phyloP scores from a whole-genome alignment of 768 basidiomycete genomes.

The Phylloporus sp. region DNA sequence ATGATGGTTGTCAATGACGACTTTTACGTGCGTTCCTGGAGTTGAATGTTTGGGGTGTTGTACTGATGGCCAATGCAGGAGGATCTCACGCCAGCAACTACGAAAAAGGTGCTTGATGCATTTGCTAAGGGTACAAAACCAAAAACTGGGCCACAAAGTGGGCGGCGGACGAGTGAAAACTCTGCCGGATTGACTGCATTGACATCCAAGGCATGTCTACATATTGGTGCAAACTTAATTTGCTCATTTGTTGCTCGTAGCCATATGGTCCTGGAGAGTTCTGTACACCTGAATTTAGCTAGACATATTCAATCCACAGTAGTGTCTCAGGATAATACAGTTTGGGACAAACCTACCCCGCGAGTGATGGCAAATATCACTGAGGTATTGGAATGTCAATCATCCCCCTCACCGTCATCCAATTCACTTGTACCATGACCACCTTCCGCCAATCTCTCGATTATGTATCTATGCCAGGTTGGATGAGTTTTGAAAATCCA shows the following conservation, averaged over 20 bases:
- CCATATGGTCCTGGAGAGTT: constrained; percentile 93
- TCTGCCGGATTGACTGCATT: constrained; percentile 85
- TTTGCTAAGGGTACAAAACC: constrained; percentile 82
- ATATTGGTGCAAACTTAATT: neutral
- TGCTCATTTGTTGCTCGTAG: constrained; percentile 37
- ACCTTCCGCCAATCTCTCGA: constrained; percentile 67
- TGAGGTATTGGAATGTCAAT: constrained; percentile 38
- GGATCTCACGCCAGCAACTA: constrained; percentile 75
- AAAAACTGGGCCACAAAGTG: constrained; percentile 90
- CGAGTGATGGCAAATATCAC: neutral
- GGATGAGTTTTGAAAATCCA: constrained; percentile 7
- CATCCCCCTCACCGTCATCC: constrained; percentile 81
- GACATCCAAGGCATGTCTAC: constrained; percentile 56
- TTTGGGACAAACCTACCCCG: neutral
- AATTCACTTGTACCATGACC: constrained; percentile 69
- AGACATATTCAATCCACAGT: constrained; percentile 27
- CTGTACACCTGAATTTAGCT: constrained; percentile 82
- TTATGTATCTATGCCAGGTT: constrained; percentile 51
- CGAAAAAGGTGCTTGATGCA: constrained; percentile 74
- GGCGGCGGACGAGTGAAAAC: constrained; percentile 86
- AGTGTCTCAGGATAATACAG: neutral
- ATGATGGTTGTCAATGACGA: constrained; percentile 97
- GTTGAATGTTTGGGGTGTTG: neutral
- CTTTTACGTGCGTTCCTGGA: constrained; percentile 70
- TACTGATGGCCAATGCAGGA: constrained; percentile 46